These are phyloP conservation scores for Clohesyomyces aquaticus DNA, from an alignment of 495 filamentous ascomycete species.

Conservation along the genomic window DNA sequence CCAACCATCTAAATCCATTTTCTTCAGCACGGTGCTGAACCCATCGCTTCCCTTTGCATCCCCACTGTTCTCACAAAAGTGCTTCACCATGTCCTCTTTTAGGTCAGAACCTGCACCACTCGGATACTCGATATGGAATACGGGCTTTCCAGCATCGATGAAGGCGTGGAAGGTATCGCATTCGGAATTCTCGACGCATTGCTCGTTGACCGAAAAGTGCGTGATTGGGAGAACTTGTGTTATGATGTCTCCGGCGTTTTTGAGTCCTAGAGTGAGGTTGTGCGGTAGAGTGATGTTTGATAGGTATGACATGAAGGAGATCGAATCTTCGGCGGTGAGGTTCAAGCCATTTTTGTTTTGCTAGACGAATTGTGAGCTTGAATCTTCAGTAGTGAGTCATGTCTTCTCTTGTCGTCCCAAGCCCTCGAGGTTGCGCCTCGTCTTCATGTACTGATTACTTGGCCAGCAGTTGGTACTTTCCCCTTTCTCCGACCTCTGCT, in stretches of 20 bases:
- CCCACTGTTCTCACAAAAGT: constrained; percentile 49
- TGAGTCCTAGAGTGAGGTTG: constrained; percentile 62
- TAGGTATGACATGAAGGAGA: constrained; percentile 64
- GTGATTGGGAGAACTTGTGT: constrained; percentile 57
- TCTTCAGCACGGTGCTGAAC: constrained; percentile 69
- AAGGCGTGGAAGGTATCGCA: constrained; percentile 63
- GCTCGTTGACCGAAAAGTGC: constrained; percentile 74
- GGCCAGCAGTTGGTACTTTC: too few species aligned
- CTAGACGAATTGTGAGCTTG: constrained; percentile 11
- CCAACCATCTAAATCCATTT: constrained; percentile 64
- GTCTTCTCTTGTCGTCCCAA: too few species aligned
- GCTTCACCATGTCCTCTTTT: constrained; percentile 50
- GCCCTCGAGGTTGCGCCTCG: not conserved
- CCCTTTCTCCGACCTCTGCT: not conserved
- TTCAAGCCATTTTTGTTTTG: constrained; percentile 59
- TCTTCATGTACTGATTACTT: too few species aligned
- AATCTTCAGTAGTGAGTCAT: not conserved
- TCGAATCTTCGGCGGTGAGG: constrained; percentile 58
- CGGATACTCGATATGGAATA: constrained; percentile 75
- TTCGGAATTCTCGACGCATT: constrained; percentile 65
- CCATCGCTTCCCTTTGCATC: constrained; percentile 46
- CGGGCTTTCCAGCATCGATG: constrained; percentile 62
- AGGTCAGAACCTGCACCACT: constrained; percentile 40
- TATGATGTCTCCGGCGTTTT: constrained; percentile 68
- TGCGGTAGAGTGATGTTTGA: constrained; percentile 55